These are phyloP conservation scores for Luffa acutangula DNA, from an alignment of 306 rosid genomes.

Conservation along the genomic window DNA sequence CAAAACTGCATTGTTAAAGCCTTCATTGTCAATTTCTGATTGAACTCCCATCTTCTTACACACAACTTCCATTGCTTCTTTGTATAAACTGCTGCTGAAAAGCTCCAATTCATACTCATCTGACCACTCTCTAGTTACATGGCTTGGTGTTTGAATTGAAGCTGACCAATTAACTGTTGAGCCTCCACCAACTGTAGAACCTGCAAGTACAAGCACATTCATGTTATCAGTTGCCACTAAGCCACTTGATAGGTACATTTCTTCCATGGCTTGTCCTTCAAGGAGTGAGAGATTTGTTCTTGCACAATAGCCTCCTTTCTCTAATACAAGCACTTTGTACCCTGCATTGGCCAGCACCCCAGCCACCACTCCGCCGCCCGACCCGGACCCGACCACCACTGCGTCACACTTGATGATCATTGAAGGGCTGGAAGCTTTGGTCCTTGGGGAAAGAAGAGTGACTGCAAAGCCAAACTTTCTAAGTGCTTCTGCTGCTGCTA, in stretches of 20 bases:
- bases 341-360: conserved; percentile 70
- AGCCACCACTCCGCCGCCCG: conserved; percentile 69
- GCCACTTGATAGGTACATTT: conserved; percentile 56
- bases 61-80: conserved; percentile 55
- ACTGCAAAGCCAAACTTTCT: conserved; percentile 34
- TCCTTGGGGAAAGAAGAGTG: conserved; percentile 18
- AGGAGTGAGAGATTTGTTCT: conserved; percentile 72
- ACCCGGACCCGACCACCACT: conserved; percentile 73
- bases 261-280: conserved; percentile 62
- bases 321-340: conserved; percentile 63
- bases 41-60: conserved; percentile 68
- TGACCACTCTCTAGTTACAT: conserved; percentile 60
- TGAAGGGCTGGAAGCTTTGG: conserved; percentile 27
- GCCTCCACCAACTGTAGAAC: conserved; percentile 85
- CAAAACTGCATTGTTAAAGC: conserved; percentile 59
- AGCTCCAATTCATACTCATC: conserved; percentile 30
- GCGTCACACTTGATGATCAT: conserved; percentile 56
- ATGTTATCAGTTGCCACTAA: conserved; percentile 52
- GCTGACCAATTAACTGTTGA: conserved; percentile 77
- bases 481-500: conserved; percentile 27
- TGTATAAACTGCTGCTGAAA: conserved; percentile 51
- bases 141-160: conserved; percentile 45
- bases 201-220: conserved; percentile 42
- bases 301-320: conserved; percentile 62
- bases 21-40: conserved; percentile 47